Base-by-base conservation (phyloP, 176 grass and related monocot genomes). In the Carex pumila region DNA sequence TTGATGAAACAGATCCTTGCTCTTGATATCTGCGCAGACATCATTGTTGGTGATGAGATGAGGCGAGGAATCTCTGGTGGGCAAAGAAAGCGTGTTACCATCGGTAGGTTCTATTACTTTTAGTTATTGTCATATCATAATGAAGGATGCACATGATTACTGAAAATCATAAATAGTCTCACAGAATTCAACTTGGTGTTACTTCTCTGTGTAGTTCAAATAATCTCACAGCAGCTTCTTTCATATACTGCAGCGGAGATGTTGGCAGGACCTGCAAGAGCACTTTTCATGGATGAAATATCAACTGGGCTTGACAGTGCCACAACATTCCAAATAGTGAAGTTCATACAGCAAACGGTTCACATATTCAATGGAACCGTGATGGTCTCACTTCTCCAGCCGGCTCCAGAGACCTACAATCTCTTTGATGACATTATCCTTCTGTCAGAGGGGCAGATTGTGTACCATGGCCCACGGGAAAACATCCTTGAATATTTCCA, bases 31-130 rank as follows among this genome's bases (percentile, higher is more conserved):
- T 94, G 92, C 15, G 85, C 89, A 65, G 85, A 94, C 81, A 94
- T 85, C 78, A 84, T 91, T 82, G 92, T 94, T 71, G 92, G 92
- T 50, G 89, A 86, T 89, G 74, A 89, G 62, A 91, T 94, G 92
- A 88, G 81, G 87, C 87, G 92, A 73, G 92, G 92, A 64, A 94
- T 94, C 70, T 94, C 92, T 71, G 92, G 92, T 9, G 92, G 92
- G 30, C 81, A 93, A 83, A 93, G 88, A 65, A 93, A 93, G 64
- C 86, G 91, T 71, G 81, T 91, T 60, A 91, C 92, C 86, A 94
- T 89, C 45, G 92, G 92, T 94, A 85, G 54, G 71, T 15, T 36
- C 53, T 65, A 21, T 84, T 55, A 9, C 12, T 85, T 49, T 41
- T 52, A 50, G 47, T 53, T 22, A 77, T 56, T 54, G 11, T 77